phyloP scores from a whole-genome alignment of 2,329 filamentous ascomycete species.

The Xylariaceae sp. region DNA sequence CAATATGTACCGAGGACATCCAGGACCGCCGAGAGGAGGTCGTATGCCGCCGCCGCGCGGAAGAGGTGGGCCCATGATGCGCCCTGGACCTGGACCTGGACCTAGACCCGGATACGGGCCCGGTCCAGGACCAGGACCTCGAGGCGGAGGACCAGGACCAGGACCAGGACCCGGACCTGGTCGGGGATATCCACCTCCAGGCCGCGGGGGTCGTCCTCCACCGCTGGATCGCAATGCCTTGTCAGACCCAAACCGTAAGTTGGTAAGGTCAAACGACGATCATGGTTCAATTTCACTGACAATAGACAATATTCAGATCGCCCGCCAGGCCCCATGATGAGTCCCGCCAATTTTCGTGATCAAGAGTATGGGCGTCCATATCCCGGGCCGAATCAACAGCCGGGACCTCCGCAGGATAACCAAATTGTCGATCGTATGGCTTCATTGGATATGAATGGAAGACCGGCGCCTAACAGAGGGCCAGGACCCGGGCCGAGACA shows the following conservation, averaged over 20 bases:
- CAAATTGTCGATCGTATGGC: constrained; percentile 39
- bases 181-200: constrained; percentile 17
- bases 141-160: constrained; percentile 19
- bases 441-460: constrained; percentile 36
- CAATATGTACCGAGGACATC: constrained; percentile 40
- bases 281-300: constrained; percentile 17
- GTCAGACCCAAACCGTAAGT: constrained; percentile 34
- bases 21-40: constrained; percentile 37
- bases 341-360: constrained; percentile 27
- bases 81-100: constrained; percentile 21
- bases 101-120: not conserved
- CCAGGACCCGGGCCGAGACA: constrained; percentile 33
- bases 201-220: constrained; percentile 30
- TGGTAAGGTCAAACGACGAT: not conserved
- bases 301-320: constrained; percentile 19
- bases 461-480: constrained; percentile 28
- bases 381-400: constrained; percentile 36
- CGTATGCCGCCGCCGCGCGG: constrained; percentile 39
- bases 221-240: constrained; percentile 35
- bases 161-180: constrained; percentile 13
- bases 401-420: constrained; percentile 38
- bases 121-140: constrained; percentile 8
- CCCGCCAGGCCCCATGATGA: constrained; percentile 22
- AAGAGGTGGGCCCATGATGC: constrained; percentile 30
- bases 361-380: constrained; percentile 39